phyloP scores from a whole-genome alignment of 768 basidiomycete species.

The Serendipita sp. region DNA sequence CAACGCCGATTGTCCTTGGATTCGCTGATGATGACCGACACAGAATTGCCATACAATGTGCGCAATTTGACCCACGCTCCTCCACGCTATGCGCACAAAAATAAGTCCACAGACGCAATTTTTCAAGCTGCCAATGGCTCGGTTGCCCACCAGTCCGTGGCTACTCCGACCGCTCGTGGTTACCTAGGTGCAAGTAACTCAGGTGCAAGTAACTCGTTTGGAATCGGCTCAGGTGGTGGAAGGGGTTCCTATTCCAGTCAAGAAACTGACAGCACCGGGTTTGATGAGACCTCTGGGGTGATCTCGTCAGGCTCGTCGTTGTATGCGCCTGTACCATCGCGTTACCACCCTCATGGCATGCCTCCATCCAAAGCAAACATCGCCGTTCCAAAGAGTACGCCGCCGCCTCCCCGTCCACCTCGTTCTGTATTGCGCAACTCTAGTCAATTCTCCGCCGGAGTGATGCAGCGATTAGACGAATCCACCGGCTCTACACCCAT shows the following conservation, averaged over 20 bases:
- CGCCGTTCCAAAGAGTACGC: neutral
- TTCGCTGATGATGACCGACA: neutral
- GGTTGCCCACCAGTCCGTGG: neutral
- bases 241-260: constrained; percentile 1
- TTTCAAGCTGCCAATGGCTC: neutral
- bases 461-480: neutral
- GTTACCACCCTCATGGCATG: neutral
- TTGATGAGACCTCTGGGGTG: neutral
- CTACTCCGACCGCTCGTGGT: neutral
- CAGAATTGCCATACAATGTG: neutral
- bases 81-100: neutral
- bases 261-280: constrained; percentile 1
- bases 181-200: neutral
- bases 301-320: neutral
- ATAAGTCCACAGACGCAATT: neutral
- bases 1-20: neutral
- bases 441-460: neutral
- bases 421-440: neutral
- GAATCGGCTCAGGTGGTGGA: neutral
- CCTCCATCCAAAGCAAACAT: neutral
- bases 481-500: neutral
- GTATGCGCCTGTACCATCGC: neutral
- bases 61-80: neutral
- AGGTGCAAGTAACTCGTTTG: neutral
- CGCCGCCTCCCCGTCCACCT: neutral